Conservation (phyloP, 352 stramenopile genomes). For the Phytophthora pinifolia region DNA sequence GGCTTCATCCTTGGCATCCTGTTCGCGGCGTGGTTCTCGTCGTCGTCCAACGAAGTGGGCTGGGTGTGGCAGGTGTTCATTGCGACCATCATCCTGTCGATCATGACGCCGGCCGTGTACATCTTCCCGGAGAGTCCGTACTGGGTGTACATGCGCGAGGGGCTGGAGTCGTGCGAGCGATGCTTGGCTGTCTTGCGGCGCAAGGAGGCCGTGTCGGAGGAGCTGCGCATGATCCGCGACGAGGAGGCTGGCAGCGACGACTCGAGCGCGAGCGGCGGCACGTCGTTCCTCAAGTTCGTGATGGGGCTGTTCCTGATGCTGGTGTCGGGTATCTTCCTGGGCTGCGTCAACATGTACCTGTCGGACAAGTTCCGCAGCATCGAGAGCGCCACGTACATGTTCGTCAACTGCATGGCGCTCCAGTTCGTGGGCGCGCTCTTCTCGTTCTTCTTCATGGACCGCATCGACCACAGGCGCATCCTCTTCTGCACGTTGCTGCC, state of each 20-base stretch:
- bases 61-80: constrained; percentile 89
- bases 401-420: constrained; percentile 70
- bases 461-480: constrained; percentile 73
- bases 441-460: constrained; percentile 88
- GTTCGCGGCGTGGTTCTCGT: constrained; percentile 66
- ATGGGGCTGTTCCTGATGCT: constrained; percentile 71
- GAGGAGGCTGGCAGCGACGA: constrained; percentile 53
- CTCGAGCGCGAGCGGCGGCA: constrained; percentile 28
- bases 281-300: constrained; percentile 61
- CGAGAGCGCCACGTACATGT: constrained; percentile 71
- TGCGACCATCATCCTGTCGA: constrained; percentile 70
- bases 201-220: constrained; percentile 72
- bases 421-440: constrained; percentile 75
- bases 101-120: constrained; percentile 81
- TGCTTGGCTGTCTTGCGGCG: constrained; percentile 72
- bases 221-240: constrained; percentile 78
- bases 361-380: constrained; percentile 60
- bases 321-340: constrained; percentile 62
- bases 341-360: constrained; percentile 77
- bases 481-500: constrained; percentile 70
- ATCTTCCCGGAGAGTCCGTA: constrained; percentile 87
- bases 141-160: constrained; percentile 82
- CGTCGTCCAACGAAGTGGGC: constrained; percentile 67
- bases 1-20: constrained; percentile 70
- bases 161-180: constrained; percentile 70